Percentiles rank a stretch among this genome's conserved stretches.
Evolutionary conservation across 306 rosid genomes (phyloP).

Genomic region (Lathyrus tuberosus): DNA sequence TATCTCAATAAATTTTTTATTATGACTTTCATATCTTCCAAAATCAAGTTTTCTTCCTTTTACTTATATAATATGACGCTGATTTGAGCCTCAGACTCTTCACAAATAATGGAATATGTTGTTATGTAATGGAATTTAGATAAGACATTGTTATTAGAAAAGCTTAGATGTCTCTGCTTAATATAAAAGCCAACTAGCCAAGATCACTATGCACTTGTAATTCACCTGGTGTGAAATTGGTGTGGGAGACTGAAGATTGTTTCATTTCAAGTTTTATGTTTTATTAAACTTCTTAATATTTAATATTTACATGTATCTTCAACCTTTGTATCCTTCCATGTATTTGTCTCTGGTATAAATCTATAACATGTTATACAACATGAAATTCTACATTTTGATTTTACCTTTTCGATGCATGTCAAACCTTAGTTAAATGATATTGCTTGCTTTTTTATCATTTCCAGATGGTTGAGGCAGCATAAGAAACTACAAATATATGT

Average conservation of each 20-base stretch:
- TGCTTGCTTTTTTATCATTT: conserved; percentile 30
- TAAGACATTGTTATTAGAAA: conserved; percentile 17
- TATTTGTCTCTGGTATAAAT: conserved; percentile 28
- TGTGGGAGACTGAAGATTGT: conserved; percentile 24
- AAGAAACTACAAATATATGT: conserved; percentile 72
- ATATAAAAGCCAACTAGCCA: not conserved
- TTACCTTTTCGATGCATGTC: conserved; percentile 14
- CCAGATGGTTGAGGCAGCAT: conserved; percentile 89
- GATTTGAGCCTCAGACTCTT: conserved; percentile 36
- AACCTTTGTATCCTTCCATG: conserved; percentile 13
- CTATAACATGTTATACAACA: conserved; percentile 17
- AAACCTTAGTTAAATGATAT: conserved; percentile 20
- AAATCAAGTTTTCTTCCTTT: conserved; percentile 14
- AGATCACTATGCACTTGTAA: not conserved
- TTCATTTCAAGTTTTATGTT: conserved; percentile 19
- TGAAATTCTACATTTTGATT: conserved; percentile 9
- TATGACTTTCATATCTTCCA: conserved; percentile 20
- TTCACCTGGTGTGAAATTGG: conserved; percentile 15
- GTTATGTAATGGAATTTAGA: conserved; percentile 33
- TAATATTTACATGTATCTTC: conserved; percentile 10
- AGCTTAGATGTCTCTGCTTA: conserved; percentile 23
- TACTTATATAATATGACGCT: conserved; percentile 10
- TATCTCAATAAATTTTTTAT: conserved; percentile 33
- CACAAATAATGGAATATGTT: conserved; percentile 6
- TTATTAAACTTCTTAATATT: conserved; percentile 21